Base-by-base conservation (phyloP, 768 basidiomycete species). In the Nidula microcarpa region DNA sequence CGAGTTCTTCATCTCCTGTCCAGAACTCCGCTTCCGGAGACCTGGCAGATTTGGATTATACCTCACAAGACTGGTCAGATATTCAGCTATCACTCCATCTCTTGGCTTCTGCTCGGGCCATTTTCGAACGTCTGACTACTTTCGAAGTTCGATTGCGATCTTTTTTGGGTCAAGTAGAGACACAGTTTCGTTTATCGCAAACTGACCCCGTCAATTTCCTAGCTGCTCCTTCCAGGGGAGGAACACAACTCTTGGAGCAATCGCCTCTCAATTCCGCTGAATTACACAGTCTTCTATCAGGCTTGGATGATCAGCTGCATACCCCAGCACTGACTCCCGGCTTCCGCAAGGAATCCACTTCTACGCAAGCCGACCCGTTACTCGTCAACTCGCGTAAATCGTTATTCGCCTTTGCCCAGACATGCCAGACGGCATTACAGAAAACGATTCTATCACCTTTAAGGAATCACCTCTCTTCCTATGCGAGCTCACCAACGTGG, bases 41-140 rank as follows among this genome's bases (percentile, higher is more conserved):
- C 48, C 74, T 94, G 35, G 82, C 84, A 0, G 88, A 88, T 62
- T 69, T 91, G 55, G 91, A 98, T 69, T 98, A 97, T 62, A 86
- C 89, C 2, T 73, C 86, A 3, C 85, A 92, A 53, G 95, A 98
- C 67, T 97, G 94, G 92, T 79, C 84, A 2, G 77, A 84, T 32
- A 93, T 98, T 53, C 95, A 97, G 67, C 69, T 83, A 9, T 85
- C 84, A 2, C 69, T 98, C 11, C 91, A 93, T 63, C 77, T 95
- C 37, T 80, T 98, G 39, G 85, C 89, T n/a, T 84, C 90, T 34
- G 88, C 87, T 30, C 82, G 87, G 4, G 78, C 81, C 1, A 78
- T 95, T 14, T 79, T 77, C 36, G 89, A 91, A 39, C 84, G 87
- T 18, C 69, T 94, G 30, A 59, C 64, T 3, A 62, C 67, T 34